phyloP scores from a whole-genome alignment of 306 rosid genomes.

The Senna tora region DNA sequence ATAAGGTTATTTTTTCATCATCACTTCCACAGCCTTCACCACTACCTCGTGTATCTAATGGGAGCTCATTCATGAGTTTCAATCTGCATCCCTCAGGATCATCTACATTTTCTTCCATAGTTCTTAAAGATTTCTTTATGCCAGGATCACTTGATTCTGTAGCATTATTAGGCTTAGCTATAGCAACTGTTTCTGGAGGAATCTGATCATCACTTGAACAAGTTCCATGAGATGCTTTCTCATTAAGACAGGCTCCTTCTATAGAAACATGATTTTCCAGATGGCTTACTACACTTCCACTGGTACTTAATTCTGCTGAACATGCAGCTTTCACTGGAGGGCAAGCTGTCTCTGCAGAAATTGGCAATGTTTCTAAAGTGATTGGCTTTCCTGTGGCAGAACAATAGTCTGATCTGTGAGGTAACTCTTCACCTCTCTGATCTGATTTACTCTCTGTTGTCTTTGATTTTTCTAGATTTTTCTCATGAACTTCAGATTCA shows the following conservation, averaged over 20 bases:
- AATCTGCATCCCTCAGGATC: conserved; percentile 41
- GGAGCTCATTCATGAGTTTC: conserved; percentile 53
- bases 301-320: conserved; percentile 40
- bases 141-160: conserved; percentile 39
- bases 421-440: conserved; percentile 39
- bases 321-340: conserved; percentile 42
- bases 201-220: conserved; percentile 44
- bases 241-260: conserved; percentile 29
- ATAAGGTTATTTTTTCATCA: conserved; percentile 83
- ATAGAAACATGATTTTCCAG: conserved; percentile 26
- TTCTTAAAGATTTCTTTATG: conserved; percentile 28
- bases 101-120: conserved; percentile 42
- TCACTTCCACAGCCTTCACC: conserved; percentile 72
- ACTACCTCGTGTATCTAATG: conserved; percentile 46
- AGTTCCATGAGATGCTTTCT: conserved; percentile 39
- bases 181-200: conserved; percentile 37
- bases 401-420: conserved; percentile 36
- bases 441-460: conserved; percentile 42
- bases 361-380: conserved; percentile 9
- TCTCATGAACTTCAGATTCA: conserved; percentile 56
- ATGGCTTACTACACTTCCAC: conserved; percentile 38
- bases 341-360: conserved; percentile 36
- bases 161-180: conserved; percentile 39
- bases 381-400: conserved; percentile 30
- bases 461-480: conserved; percentile 40